Percentiles rank a stretch among this genome's conserved stretches.
Evolutionary conservation across 2,329 filamentous ascomycete genomes (phyloP).

Genomic region (Pseudomassariella vexata): DNA sequence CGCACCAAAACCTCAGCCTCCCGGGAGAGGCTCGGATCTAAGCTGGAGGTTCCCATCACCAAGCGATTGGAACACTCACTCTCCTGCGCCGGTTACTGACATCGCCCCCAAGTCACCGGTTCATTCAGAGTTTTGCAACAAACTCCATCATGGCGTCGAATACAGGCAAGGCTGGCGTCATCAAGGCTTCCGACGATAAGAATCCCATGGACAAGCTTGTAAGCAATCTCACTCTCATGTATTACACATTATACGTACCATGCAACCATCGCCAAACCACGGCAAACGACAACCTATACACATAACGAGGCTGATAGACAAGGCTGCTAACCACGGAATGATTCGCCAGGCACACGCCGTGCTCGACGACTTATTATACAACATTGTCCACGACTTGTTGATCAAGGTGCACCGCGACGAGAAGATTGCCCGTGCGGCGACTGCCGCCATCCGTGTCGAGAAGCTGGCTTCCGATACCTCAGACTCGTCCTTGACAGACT

Average conservation of each 20-base stretch:
- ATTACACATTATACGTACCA: no score
- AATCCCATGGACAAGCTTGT: slow-evolving; percentile 54
- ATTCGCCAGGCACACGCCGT: slow-evolving; percentile 52
- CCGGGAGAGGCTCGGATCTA: no score
- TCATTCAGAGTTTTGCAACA: no score
- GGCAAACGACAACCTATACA: slow-evolving; percentile 6
- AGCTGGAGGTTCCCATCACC: no score
- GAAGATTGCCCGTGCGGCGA: slow-evolving; percentile 64
- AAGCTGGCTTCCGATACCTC: slow-evolving; percentile 53
- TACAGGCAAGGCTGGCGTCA: slow-evolving; percentile 51
- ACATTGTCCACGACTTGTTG: slow-evolving; percentile 69
- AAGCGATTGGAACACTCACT: no score
- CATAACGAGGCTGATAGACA: slow-evolving; percentile 5
- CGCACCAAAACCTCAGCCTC: no score
- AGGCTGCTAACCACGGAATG: slow-evolving; percentile 3
- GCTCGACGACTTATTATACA: slow-evolving; percentile 70
- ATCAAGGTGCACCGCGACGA: slow-evolving; percentile 73
- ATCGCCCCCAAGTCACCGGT: no score
- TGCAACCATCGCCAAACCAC: slow-evolving; percentile 6
- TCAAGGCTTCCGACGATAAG: slow-evolving; percentile 47
- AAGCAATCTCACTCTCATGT: no score
- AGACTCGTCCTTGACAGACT: slow-evolving; percentile 46
- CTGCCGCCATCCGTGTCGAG: slow-evolving; percentile 59
- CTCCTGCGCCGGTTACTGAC: no score
- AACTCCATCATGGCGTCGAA: slow-evolving; percentile 15